Percentiles rank a stretch among this genome's conserved stretches.
Evolutionary conservation across 1,139 yeast genomes (phyloP).

Genomic region (Yamadazyma oceani): DNA sequence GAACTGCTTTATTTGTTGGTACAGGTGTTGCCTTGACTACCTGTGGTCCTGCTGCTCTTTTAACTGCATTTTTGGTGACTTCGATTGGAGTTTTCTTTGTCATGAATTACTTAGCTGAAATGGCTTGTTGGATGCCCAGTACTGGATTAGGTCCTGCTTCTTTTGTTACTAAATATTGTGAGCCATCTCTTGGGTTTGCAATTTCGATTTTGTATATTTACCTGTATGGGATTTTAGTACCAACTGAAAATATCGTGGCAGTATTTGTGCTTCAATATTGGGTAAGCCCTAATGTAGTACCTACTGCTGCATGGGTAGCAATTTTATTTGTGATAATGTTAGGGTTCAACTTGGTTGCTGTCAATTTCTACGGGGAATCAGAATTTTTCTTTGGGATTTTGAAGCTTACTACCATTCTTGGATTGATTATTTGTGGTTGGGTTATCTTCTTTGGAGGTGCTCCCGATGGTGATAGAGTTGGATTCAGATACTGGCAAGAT

Average conservation of each 20-base stretch:
- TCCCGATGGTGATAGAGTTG: constrained; percentile 23
- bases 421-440: constrained; percentile 26
- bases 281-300: constrained; percentile 31
- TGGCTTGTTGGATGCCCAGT: constrained; percentile 76
- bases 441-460: constrained; percentile 36
- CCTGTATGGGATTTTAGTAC: constrained; percentile 71
- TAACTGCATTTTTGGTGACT: constrained; percentile 43
- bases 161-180: constrained; percentile 49
- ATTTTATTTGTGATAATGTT: constrained; percentile 26
- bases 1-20: constrained; percentile 44
- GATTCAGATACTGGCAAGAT: constrained; percentile 30
- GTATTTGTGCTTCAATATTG: constrained; percentile 75
- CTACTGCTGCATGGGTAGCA: constrained; percentile 30
- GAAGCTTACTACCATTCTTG: constrained; percentile 27
- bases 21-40: constrained; percentile 44
- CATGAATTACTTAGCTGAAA: constrained; percentile 72
- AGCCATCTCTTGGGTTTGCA: constrained; percentile 70
- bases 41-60: constrained; percentile 47
- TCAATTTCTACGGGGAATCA: constrained; percentile 33
- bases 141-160: constrained; percentile 54
- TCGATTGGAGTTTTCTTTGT: constrained; percentile 54
- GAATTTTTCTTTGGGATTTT: constrained; percentile 32
- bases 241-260: constrained; percentile 79
- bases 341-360: constrained; percentile 23
- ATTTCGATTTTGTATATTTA: constrained; percentile 79